Evolutionary conservation across 345 rosid genomes (phyloP), one percentile per base, ranked within the genome.

Genomic region (Crucihimalaya himalaica): DNA sequence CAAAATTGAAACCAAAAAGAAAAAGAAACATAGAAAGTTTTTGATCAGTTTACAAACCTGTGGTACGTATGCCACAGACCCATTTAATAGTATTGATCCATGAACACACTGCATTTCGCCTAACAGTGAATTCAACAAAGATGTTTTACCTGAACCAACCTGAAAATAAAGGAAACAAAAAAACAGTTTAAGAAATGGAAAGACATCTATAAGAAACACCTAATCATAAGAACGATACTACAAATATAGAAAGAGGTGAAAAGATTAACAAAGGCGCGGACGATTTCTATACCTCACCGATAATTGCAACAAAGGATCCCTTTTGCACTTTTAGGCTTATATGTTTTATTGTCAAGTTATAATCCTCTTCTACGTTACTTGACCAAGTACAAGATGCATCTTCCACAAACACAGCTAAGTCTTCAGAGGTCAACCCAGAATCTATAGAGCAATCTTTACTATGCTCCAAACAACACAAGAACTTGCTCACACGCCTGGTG

Each of bases 71-170:
- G 91, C 91, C 18, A 84, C 63, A 42, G 92, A 86, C 68, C 91
- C 92, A 70, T 72, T 73, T 72, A 81, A 77, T 56, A 57, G 56
- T 57, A 89, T 71, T 56, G 87, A 88, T 76, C 98, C 97, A 72
- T 45, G 81, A 63, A 88, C 77, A 50, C 87, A 83, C 71, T 46
- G 73, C 87, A 74, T 88, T 79, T 91, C 98, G 7, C 92, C 90
- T 77, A 93, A 70, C 32, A 93, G 76, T 25, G 88, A 83, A 82
- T 85, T 80, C 74, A 93, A 76, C 81, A 93, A 83, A 61, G 98
- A 91, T 68, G 98, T 91, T 83, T 93, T 91, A 56, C 98, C 98
- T 35, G 96, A 91, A 67, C 98, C 96, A 63, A 93, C 98, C 98
- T 93, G 86, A 73, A 82, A 58, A 69, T 29, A 57, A 20, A 43